These are phyloP conservation scores for Saccharomyces mikatae DNA, from an alignment of 805 yeast species.

Conservation along the genomic window DNA sequence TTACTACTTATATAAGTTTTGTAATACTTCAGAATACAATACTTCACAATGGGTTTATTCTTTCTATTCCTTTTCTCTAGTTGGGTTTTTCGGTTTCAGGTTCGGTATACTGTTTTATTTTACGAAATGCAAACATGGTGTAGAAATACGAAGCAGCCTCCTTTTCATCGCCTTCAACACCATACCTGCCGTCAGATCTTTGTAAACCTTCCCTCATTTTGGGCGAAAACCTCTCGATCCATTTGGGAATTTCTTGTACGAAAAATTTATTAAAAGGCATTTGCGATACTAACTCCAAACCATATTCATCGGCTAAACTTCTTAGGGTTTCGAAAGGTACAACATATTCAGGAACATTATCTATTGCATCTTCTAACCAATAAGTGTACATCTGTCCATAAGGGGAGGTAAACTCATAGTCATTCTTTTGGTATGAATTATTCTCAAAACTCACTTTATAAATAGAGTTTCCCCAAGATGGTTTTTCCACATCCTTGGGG, in stretches of 20 bases:
- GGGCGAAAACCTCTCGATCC: slow-evolving; percentile 50
- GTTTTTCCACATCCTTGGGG: slow-evolving; percentile 42
- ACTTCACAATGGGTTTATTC: neutral
- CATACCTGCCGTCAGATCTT: slow-evolving; percentile 71
- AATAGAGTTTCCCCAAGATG: slow-evolving; percentile 75
- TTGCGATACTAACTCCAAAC: slow-evolving; percentile 60
- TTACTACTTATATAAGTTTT: neutral
- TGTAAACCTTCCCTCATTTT: slow-evolving; percentile 60
- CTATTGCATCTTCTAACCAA: slow-evolving; percentile 85
- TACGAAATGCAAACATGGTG: slow-evolving; percentile 74
- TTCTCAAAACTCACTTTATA: slow-evolving; percentile 77
- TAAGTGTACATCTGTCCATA: slow-evolving; percentile 81
- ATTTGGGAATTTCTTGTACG: slow-evolving; percentile 65
- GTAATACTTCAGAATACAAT: neutral
- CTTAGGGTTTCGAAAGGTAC: slow-evolving; percentile 89
- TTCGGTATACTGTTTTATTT: slow-evolving; percentile 32
- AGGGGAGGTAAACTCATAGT: slow-evolving; percentile 64
- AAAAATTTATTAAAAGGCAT: slow-evolving; percentile 78
- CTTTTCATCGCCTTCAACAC: slow-evolving; percentile 81
- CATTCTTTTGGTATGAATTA: slow-evolving; percentile 53
- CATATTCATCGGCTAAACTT: slow-evolving; percentile 75
- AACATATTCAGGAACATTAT: slow-evolving; percentile 91
- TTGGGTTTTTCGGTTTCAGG: neutral
- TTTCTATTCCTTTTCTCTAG: neutral
- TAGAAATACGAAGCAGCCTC: slow-evolving; percentile 86